Conservation (phyloP, 371 early-diverging fungal genomes). For the Rhizopus stolonifer region DNA sequence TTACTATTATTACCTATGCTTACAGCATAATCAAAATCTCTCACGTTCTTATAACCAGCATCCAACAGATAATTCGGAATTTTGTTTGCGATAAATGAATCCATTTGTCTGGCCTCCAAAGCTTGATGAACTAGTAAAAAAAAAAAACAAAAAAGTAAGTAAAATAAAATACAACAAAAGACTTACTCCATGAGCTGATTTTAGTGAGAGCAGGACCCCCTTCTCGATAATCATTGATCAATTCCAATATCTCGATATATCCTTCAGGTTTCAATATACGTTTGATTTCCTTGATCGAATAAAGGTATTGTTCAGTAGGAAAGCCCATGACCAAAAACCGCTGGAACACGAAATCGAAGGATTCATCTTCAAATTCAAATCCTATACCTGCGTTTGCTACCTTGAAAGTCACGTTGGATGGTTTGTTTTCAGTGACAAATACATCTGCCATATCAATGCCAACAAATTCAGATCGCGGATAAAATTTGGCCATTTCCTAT, state of each 20-base stretch:
- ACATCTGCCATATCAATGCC: slow-evolving; percentile 49
- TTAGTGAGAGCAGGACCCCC: slow-evolving; percentile 34
- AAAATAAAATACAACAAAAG: neutral
- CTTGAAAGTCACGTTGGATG: slow-evolving; percentile 34
- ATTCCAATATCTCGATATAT: slow-evolving; percentile 40
- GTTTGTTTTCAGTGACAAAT: slow-evolving; percentile 26
- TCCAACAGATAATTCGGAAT: slow-evolving; percentile 26
- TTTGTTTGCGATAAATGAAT: slow-evolving; percentile 44
- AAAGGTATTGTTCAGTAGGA: slow-evolving; percentile 29
- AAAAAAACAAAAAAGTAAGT: too few species aligned
- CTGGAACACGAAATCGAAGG: slow-evolving; percentile 50
- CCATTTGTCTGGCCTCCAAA: slow-evolving; percentile 27
- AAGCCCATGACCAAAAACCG: slow-evolving; percentile 51
- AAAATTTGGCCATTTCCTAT: slow-evolving; percentile 45
- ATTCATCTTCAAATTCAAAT: slow-evolving; percentile 32
- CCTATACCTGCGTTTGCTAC: slow-evolving; percentile 34
- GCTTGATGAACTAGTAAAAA: slow-evolving; percentile 42
- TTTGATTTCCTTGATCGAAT: slow-evolving; percentile 37
- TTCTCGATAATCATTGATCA: slow-evolving; percentile 35
- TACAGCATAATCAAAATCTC: slow-evolving; percentile 27
- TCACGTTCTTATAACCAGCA: slow-evolving; percentile 26
- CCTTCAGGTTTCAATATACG: slow-evolving; percentile 44
- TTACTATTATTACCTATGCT: slow-evolving; percentile 31
- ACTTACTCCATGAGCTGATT: slow-evolving; percentile 41
- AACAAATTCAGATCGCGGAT: slow-evolving; percentile 45